These are phyloP conservation scores for Cotoneaster glaucophyllus DNA, from an alignment of 306 rosid species.

Conservation along the genomic window DNA sequence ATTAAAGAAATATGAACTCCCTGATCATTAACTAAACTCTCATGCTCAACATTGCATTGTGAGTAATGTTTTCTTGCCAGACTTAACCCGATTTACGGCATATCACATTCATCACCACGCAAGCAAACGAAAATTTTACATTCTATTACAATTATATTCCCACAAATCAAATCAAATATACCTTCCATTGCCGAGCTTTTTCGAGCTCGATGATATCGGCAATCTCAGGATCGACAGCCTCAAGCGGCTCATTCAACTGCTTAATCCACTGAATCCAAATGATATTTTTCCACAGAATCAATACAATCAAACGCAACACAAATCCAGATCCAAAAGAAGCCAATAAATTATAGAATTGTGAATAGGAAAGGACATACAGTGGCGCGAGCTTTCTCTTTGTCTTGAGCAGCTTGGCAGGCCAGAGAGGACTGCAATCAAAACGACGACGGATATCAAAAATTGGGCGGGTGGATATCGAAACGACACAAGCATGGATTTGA, in stretches of 20 bases:
- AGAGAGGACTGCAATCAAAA: conserved; percentile 55
- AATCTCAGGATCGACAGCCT: conserved; percentile 69
- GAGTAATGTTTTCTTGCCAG: background rate
- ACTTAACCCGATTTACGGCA: background rate
- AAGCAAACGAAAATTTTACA: background rate
- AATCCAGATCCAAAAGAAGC: conserved; percentile 6
- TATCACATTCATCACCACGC: background rate
- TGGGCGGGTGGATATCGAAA: background rate
- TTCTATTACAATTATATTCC: background rate
- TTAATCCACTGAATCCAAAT: conserved; percentile 59
- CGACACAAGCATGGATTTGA: background rate
- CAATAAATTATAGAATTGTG: background rate
- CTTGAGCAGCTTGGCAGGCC: conserved; percentile 34
- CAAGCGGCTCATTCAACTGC: conserved; percentile 77
- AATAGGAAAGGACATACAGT: conserved; percentile 35
- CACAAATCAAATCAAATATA: background rate
- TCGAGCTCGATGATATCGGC: conserved; percentile 81
- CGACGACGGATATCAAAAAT: background rate
- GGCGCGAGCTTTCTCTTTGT: conserved; percentile 45
- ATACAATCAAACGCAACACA: background rate
- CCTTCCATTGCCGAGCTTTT: conserved; percentile 94
- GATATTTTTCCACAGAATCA: background rate
- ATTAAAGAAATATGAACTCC: background rate
- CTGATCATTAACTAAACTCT: background rate
- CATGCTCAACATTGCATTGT: background rate